Evolutionary conservation across 164 flowering plant genomes (phyloP), one percentile per base, ranked within the genome.

Genomic region (Sedum album): DNA sequence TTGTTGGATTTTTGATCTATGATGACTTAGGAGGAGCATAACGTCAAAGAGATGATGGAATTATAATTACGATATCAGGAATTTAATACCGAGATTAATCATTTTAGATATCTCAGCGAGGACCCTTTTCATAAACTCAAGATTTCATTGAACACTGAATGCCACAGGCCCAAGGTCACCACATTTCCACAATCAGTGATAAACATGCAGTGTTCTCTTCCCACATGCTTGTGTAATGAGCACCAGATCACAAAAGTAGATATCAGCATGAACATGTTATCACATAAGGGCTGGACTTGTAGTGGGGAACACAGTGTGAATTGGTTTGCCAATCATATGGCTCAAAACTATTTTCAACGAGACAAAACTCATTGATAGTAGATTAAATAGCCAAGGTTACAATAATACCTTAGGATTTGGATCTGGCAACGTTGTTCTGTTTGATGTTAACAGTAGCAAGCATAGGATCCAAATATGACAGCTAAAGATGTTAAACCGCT

Each of bases 231-330:
- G 61, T 7, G 61, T 31, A 55, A 31, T 20, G n/a, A n/a, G n/a
- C n/a, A n/a, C n/a, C n/a, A n/a, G 55, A 20, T 48, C 55, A 48
- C 61, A 55, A 53, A 53, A 53, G 60, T 53, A 53, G 60, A 53
- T 21, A 23, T 25, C 28, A 21, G 30, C 28, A 53, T 21, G 9
- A 53, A 6, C 25, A 49, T 49, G 55, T 18, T 49, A 46, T n/a
- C n/a, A n/a, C n/a, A n/a, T n/a, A n/a, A n/a, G n/a, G n/a, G n/a
- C n/a, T 35, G 7, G 38, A 35, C 38, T 35, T 35, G 7, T 3
- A 35, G 38, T 35, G 38, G 38, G 7, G 38, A 35, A 35, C 38
- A 35, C 7, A 35, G 3, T 35, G 38, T n/a, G n/a, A n/a, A n/a
- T n/a, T n/a, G n/a, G n/a, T n/a, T n/a, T n/a, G n/a, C n/a, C n/a